Base-by-base conservation (phyloP, 148 eudicot species). In the Talinum fruticosum region DNA sequence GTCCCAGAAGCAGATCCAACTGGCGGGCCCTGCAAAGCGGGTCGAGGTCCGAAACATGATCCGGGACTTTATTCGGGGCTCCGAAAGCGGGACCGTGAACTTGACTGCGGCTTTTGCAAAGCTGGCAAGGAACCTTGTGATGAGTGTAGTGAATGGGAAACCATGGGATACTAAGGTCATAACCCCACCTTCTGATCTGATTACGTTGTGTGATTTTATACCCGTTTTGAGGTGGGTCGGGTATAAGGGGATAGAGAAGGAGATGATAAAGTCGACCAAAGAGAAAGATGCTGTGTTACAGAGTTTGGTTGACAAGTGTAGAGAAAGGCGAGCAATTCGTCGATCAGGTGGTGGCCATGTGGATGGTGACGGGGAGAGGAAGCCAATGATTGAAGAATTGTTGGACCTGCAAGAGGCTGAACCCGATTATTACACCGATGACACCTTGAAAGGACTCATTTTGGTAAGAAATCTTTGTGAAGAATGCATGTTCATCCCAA, bases 211-310 rank as follows among this genome's bases (percentile, higher is more conserved):
- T 24, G 89, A 84, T 75, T 84, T 57, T 32, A 66, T 87, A 29
- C 89, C 89, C 6, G 23, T 84, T 41, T 73, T 87, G 84, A 84
- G 79, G 41, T 82, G 84, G 89, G 14, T 84, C 66, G 86, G 83
- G 26, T 82, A 77, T 54, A 82, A 78, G 64, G 84, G 87, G 28
- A 12, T 82, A 26, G 77, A 84, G 75, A 87, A 78, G 81, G 73
- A 64, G 4, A 29, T 78, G 72, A 64, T 72, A 5, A 21, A 0
- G 23, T 21, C 74, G 75, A 82, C 80, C 12, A 54, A 49, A 30
- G 62, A 83, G 68, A 87, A 81, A 54, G 87, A 87, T 70, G 83
- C 16, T 34, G 78, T 80, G 6, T 23, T 84, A 59, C 83, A 81
- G 75, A 68, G 75, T 21, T 38, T 87, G 79, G 47, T 87, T 0